A percentile compares a stretch with the other conserved stretches of the same genome.
These are phyloP conservation scores for Metarhizium rileyi DNA, from an alignment of 2,329 filamentous ascomycete species.

Conservation along the genomic window DNA sequence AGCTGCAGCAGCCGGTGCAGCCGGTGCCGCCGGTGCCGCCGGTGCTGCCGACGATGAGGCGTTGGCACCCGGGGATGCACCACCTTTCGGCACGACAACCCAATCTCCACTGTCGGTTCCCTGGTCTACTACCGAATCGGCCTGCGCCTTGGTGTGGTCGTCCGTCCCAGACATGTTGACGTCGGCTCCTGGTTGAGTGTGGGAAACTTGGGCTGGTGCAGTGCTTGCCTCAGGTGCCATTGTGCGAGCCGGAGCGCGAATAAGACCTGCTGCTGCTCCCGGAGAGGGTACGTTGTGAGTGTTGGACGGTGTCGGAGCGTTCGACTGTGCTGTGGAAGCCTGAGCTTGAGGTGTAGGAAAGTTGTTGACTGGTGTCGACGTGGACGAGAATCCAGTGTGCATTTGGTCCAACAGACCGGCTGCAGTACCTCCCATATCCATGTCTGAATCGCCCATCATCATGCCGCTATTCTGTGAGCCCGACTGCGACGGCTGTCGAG, in stretches of 20 bases:
- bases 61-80: constrained; percentile 31
- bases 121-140: constrained; percentile 37
- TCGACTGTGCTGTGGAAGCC: constrained; percentile 45
- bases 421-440: constrained; percentile 56
- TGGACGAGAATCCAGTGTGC: constrained; percentile 50
- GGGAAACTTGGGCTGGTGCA: constrained; percentile 4
- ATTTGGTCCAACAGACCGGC: constrained; percentile 60
- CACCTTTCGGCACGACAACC: constrained; percentile 63
- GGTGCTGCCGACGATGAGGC: constrained; percentile 5
- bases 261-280: constrained; percentile 13
- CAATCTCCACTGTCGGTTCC: constrained; percentile 54
- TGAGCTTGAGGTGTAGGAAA: constrained; percentile 52
- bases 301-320: constrained; percentile 46
- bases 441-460: constrained; percentile 49
- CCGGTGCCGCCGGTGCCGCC: neutral
- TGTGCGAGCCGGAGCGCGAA: neutral
- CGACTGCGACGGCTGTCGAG: constrained; percentile 44
- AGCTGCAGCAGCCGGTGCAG: neutral
- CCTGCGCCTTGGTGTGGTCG: constrained; percentile 21
- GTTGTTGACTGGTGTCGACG: constrained; percentile 50
- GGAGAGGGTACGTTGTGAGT: constrained; percentile 36
- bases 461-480: constrained; percentile 47
- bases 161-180: constrained; percentile 46
- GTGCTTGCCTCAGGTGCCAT: constrained; percentile 9
- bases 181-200: constrained; percentile 19